Base-by-base conservation (phyloP, 2,329 filamentous ascomycete species). In the Reticulascus tulasneorum region DNA sequence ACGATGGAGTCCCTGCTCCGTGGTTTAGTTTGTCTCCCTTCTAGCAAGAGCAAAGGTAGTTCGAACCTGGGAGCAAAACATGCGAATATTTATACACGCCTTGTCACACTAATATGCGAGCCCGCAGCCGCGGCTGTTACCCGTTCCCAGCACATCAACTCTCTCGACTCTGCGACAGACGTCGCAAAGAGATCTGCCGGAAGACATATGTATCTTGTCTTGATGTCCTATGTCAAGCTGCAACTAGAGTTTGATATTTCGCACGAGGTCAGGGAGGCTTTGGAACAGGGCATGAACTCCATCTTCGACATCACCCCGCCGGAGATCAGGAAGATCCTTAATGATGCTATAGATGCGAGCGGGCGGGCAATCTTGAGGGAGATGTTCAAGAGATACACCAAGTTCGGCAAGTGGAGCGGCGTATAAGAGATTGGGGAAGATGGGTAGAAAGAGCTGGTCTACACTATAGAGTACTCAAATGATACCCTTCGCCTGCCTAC, bases 381-480 rank as follows among this genome's bases (percentile, higher is more conserved):
- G 40, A 62, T 82, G 64, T 80, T 72, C 44, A 74, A 69, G 50
- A 64, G 71, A 54, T 83, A 78, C 53, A 66, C 66, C 52, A 76
- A 69, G 57, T 81, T 80, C 62, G 77, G 77, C 26, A 80, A 79
- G 63, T 82, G 78, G 77, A 77, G 60, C 33, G 76, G 75, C 22
- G 67, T 79, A 17, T 78, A 64, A 46, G 33, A 18, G 11, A 9
- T 15, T n/a, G n/a, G n/a, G n/a, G n/a, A n/a, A n/a, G n/a, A n/a
- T n/a, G n/a, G n/a, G n/a, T n/a, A n/a, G n/a, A n/a, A n/a, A n/a
- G n/a, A n/a, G n/a, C n/a, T n/a, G n/a, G n/a, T n/a, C n/a, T n/a
- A n/a, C n/a, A n/a, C n/a, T n/a, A n/a, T n/a, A n/a, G n/a, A n/a
- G n/a, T n/a, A n/a, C n/a, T n/a, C n/a, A n/a, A n/a, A n/a, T n/a